These are phyloP conservation scores for Hydrangea macrophylla DNA, from an alignment of 148 eudicot genomes.

Conservation along the genomic window DNA sequence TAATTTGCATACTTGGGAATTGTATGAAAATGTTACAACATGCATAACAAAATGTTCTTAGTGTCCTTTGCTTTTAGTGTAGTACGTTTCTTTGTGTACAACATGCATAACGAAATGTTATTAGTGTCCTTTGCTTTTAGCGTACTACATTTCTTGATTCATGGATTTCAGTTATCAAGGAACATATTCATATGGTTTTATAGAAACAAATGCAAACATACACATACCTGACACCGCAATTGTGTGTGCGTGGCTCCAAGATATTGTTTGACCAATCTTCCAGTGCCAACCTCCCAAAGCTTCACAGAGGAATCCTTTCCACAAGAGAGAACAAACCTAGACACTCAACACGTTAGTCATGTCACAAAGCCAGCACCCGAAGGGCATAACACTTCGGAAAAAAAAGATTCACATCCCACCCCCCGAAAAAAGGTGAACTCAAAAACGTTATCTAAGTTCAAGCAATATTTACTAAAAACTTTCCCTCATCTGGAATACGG, in stretches of 20 bases:
- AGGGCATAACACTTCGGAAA: too few relatives aligned
- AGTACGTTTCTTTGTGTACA: too few relatives aligned
- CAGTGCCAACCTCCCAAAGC: constrained; percentile 93
- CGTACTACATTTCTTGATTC: neutral
- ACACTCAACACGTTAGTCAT: constrained; percentile 3
- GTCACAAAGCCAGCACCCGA: neutral
- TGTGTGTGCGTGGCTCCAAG: constrained; percentile 74
- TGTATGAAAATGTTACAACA: too few relatives aligned
- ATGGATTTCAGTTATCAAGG: neutral
- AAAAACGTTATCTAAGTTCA: too few relatives aligned
- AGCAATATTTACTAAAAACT: too few relatives aligned
- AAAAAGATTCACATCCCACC: too few relatives aligned
- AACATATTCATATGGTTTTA: neutral
- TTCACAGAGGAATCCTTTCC: constrained; percentile 82
- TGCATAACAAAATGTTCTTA: too few relatives aligned
- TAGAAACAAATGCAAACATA: neutral
- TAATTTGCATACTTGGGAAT: too few relatives aligned
- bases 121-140: neutral
- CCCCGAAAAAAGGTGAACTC: too few relatives aligned
- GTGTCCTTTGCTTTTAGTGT: too few relatives aligned
- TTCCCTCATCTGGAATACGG: too few relatives aligned
- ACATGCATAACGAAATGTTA: neutral
- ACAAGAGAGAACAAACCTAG: constrained; percentile 74
- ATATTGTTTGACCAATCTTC: constrained; percentile 82
- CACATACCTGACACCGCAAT: constrained; percentile 64